These are phyloP conservation scores for Telopea speciosissima DNA, from an alignment of 177 flowering plant genomes.

Conservation along the genomic window DNA sequence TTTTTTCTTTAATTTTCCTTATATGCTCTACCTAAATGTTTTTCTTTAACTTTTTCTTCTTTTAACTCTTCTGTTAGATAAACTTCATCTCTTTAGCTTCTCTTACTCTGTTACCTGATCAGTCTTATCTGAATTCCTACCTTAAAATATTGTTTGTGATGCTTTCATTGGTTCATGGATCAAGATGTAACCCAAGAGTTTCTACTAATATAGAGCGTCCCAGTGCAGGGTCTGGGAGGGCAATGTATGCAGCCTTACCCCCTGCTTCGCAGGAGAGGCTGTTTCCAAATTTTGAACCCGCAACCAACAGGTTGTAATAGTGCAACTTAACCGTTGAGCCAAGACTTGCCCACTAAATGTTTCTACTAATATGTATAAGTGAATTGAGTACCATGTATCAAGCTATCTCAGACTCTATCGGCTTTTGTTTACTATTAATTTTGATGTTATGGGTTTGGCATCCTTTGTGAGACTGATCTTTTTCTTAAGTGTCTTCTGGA, in stretches of 20 bases:
- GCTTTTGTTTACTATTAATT: too few relatives aligned
- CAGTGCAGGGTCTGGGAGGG: too few relatives aligned
- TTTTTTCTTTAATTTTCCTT: neutral
- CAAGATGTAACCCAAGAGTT: neutral
- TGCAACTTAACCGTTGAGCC: too few relatives aligned
- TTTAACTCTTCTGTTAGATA: neutral
- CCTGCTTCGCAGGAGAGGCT: too few relatives aligned
- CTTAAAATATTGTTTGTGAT: neutral
- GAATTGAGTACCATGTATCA: neutral
- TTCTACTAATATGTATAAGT: neutral
- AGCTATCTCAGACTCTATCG: neutral
- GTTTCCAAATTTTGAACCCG: too few relatives aligned
- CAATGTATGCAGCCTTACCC: too few relatives aligned
- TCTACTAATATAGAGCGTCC: neutral
- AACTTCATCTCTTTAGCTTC: neutral
- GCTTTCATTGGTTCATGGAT: neutral
- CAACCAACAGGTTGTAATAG: too few relatives aligned
- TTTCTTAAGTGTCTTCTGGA: too few relatives aligned
- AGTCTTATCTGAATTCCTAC: neutral
- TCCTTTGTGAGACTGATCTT: too few relatives aligned
- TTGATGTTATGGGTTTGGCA: neutral
- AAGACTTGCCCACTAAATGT: too few relatives aligned
- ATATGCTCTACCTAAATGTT: conserved; percentile 3
- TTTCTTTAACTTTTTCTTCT: neutral
- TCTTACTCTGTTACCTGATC: neutral